Evolutionary conservation across 1,284 basidiomycete species (phyloP).

Genomic region (Rhodotorula sp.): DNA sequence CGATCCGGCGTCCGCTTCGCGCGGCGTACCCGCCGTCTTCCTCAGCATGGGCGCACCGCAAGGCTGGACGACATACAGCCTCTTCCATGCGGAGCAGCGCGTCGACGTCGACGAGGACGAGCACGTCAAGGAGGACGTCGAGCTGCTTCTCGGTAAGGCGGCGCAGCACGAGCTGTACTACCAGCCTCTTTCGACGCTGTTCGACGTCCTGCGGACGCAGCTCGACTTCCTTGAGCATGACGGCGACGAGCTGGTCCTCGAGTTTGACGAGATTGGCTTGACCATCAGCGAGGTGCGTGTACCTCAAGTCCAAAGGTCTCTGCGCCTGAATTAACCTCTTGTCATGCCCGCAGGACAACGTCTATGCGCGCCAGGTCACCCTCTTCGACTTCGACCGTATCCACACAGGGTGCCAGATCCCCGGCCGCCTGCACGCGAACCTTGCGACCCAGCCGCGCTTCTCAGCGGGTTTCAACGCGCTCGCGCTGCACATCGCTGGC

Average conservation of each 20-base stretch:
- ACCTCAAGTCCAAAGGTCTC: neutral
- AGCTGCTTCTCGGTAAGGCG: conserved; percentile 15
- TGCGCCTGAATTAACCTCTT: neutral
- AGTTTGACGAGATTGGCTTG: conserved; percentile 40
- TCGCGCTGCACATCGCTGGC: conserved; percentile 41
- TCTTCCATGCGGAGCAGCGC: conserved; percentile 19
- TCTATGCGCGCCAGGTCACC: conserved; percentile 39
- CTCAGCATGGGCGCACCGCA: conserved; percentile 7
- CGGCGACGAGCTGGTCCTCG: conserved; percentile 36
- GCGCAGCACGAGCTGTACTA: conserved; percentile 39
- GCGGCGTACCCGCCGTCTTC: conserved; percentile 24
- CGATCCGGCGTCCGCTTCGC: neutral
- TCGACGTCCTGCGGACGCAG: conserved; percentile 22
- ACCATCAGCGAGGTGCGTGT: conserved; percentile 39
- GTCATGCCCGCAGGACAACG: conserved; percentile 40
- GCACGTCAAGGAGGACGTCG: neutral
- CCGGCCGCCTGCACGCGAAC: conserved; percentile 39
- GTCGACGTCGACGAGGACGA: neutral
- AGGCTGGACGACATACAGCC: conserved; percentile 16
- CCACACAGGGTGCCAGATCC: conserved; percentile 42
- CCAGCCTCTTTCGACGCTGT: conserved; percentile 29
- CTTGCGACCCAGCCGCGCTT: conserved; percentile 36
- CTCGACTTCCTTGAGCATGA: conserved; percentile 19
- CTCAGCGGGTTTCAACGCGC: conserved; percentile 44
- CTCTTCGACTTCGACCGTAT: conserved; percentile 46